These are phyloP conservation scores for Phytophthora vignae DNA, from an alignment of 352 stramenopile genomes.

Conservation along the genomic window DNA sequence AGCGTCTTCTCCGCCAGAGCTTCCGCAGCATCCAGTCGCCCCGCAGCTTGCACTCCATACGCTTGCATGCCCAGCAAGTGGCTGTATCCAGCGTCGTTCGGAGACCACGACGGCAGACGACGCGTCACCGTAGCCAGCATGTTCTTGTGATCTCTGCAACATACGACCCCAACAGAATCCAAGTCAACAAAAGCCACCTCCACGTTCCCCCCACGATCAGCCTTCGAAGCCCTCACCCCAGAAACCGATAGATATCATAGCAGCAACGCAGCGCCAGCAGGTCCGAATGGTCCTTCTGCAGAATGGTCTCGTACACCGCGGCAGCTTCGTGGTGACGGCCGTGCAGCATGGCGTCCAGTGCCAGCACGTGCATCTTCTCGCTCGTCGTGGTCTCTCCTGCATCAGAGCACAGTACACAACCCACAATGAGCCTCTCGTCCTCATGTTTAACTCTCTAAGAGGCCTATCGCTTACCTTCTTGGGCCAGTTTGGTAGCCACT, in stretches of 20 bases:
- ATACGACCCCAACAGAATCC: background rate
- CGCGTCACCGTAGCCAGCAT: slow-evolving; percentile 76
- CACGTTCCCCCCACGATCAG: background rate
- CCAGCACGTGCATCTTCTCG: slow-evolving; percentile 81
- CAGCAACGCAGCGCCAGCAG: slow-evolving; percentile 80
- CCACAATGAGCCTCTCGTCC: slow-evolving; percentile 5
- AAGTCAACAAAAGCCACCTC: slow-evolving; percentile 7
- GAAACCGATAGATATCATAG: slow-evolving; percentile 79
- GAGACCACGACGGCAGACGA: slow-evolving; percentile 78
- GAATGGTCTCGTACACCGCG: slow-evolving; percentile 82
- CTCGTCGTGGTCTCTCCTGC: slow-evolving; percentile 34
- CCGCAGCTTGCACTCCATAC: slow-evolving; percentile 76
- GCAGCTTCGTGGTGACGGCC: slow-evolving; percentile 75
- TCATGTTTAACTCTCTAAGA: slow-evolving; percentile 7
- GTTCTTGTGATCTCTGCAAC: slow-evolving; percentile 77
- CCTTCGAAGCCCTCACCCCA: slow-evolving; percentile 60
- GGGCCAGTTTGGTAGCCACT: slow-evolving; percentile 43
- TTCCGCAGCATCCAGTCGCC: slow-evolving; percentile 73
- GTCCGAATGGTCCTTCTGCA: slow-evolving; percentile 71
- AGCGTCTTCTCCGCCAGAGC: slow-evolving; percentile 79
- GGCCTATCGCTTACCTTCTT: slow-evolving; percentile 36
- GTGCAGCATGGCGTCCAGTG: slow-evolving; percentile 73
- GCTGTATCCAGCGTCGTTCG: slow-evolving; percentile 80
- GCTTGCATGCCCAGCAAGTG: slow-evolving; percentile 85
- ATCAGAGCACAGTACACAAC: background rate